phyloP scores from a whole-genome alignment of 495 filamentous ascomycete species.

The Glarea lozoyensis region DNA sequence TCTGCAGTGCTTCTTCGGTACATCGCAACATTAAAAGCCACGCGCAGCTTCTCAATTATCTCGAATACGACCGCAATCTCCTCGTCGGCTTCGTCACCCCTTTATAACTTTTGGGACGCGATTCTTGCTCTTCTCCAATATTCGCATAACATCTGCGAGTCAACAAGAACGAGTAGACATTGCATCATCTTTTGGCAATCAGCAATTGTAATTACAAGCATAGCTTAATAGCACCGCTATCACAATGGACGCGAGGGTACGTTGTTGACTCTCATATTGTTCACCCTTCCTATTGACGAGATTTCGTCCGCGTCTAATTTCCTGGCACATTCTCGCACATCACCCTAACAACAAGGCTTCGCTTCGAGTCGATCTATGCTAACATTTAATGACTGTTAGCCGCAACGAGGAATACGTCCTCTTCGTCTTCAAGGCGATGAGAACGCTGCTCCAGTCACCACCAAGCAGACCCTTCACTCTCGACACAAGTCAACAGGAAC shows the following conservation, averaged over 20 bases:
- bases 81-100: constrained; percentile 5
- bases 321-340: constrained; percentile 9
- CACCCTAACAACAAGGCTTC: constrained; percentile 8
- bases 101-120: constrained; percentile 21
- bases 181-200: constrained; percentile 7
- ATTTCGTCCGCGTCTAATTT: background rate
- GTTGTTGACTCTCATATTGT: constrained; percentile 7
- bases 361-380: constrained; percentile 5
- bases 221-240: constrained; percentile 10
- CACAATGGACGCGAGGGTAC: constrained; percentile 29
- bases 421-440: constrained; percentile 65
- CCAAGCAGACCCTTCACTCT: constrained; percentile 59
- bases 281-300: constrained; percentile 1
- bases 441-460: constrained; percentile 47
- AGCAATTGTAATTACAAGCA: constrained; percentile 17
- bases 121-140: constrained; percentile 13
- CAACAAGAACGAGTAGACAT: constrained; percentile 4
- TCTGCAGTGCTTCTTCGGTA: background rate
- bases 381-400: constrained; percentile 40
- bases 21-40: background rate
- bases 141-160: constrained; percentile 9
- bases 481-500: constrained; percentile 75
- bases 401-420: constrained; percentile 56
- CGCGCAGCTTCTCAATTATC: background rate
- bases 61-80: background rate